phyloP scores from a whole-genome alignment of 345 rosid genomes.

The Sisymbrium irio region DNA sequence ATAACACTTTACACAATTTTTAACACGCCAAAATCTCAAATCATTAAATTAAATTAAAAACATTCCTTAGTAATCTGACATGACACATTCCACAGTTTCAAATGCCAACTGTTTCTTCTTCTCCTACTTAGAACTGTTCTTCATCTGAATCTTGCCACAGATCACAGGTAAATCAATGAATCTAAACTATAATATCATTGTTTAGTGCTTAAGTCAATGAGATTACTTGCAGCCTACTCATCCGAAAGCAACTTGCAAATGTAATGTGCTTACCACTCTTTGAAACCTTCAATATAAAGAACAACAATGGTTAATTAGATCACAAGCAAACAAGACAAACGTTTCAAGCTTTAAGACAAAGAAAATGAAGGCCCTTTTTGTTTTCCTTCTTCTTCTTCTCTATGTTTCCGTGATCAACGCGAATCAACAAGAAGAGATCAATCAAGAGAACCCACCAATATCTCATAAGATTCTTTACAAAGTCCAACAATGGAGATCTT shows the following conservation, averaged over 20 bases:
- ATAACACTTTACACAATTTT: not conserved
- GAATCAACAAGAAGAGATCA: slow-evolving; percentile 11
- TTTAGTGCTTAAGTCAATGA: slow-evolving; percentile 27
- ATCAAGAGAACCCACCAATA: not conserved
- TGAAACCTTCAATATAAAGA: slow-evolving; percentile 29
- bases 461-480: slow-evolving; percentile 22
- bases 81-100: slow-evolving; percentile 28
- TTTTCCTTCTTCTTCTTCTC: slow-evolving; percentile 14
- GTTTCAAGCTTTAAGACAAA: slow-evolving; percentile 1
- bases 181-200: not conserved
- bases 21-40: slow-evolving; percentile 2
- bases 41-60: not conserved
- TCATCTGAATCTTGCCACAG: slow-evolving; percentile 20
- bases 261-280: slow-evolving; percentile 35
- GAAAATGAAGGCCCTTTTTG: slow-evolving; percentile 27
- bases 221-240: slow-evolving; percentile 30
- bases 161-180: slow-evolving; percentile 22
- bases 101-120: slow-evolving; percentile 15
- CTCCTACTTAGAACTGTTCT: slow-evolving; percentile 32
- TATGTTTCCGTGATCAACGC: slow-evolving; percentile 12
- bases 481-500: slow-evolving; percentile 41
- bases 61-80: not conserved
- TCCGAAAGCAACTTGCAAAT: slow-evolving; percentile 28
- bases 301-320: slow-evolving; percentile 12
- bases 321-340: slow-evolving; percentile 9